Conservation (phyloP, 2,329 filamentous ascomycete species). For the Diaporthe batatas region DNA sequence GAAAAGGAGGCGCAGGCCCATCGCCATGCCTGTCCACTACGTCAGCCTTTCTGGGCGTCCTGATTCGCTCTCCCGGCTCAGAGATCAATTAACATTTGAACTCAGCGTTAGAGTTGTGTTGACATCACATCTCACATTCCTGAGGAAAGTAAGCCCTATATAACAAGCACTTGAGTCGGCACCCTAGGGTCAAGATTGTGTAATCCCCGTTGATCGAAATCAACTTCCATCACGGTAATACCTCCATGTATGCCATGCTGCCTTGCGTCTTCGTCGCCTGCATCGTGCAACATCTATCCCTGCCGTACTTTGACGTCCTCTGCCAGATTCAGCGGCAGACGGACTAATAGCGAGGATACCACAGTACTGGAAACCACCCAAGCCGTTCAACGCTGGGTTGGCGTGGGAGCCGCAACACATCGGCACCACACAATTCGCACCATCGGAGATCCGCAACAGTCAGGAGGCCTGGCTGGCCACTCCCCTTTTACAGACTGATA, state of each 20-base stretch:
- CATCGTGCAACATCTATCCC: neutral
- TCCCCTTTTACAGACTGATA: slow-evolving; percentile 15
- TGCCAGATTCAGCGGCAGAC: neutral
- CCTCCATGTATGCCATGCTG: neutral
- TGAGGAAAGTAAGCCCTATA: slow-evolving; percentile 1
- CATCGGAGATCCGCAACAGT: slow-evolving; percentile 5
- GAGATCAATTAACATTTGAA: neutral
- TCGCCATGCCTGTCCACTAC: slow-evolving; percentile 23
- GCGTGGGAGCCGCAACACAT: neutral
- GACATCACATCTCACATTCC: slow-evolving; percentile 9
- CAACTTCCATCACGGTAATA: neutral
- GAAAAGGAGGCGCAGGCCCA: slow-evolving; percentile 30
- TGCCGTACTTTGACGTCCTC: no score
- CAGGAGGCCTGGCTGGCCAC: neutral
- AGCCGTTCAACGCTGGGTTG: neutral
- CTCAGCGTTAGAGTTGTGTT: slow-evolving; percentile 5
- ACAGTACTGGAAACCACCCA: slow-evolving; percentile 15
- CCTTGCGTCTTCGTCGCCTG: neutral
- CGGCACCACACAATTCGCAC: slow-evolving; percentile 3
- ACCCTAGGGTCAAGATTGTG: neutral
- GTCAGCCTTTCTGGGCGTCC: slow-evolving; percentile 18
- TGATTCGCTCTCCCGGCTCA: slow-evolving; percentile 5
- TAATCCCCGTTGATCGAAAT: slow-evolving; percentile 27
- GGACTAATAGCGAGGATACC: neutral
- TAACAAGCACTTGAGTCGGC: slow-evolving; percentile 32